A percentile compares a stretch with the other conserved stretches of the same genome.
Evolutionary conservation across 2,329 filamentous ascomycete species (phyloP).

Genomic region (Fusarium protoensiforme): DNA sequence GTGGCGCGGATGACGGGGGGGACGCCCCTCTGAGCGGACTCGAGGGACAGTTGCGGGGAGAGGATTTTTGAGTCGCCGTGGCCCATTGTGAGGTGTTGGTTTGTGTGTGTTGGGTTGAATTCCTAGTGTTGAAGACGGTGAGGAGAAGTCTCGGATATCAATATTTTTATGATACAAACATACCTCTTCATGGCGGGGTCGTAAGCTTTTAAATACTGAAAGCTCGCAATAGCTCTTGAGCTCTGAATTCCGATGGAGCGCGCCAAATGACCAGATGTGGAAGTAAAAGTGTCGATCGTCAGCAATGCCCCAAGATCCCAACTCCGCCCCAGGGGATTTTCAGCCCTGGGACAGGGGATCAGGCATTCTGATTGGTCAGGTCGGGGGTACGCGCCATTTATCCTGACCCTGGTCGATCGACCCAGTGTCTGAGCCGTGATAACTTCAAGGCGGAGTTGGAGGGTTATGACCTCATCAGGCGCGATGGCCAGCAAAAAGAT

Average conservation of each 20-base stretch:
- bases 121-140: not conserved
- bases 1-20: constrained; percentile 1
- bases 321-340: not conserved
- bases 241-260: not conserved
- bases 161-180: not conserved
- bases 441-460: not conserved
- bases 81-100: constrained; percentile 1
- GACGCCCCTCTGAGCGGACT: not conserved
- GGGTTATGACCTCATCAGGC: not conserved
- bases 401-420: not conserved
- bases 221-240: not conserved
- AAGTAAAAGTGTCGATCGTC: not conserved
- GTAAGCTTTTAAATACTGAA: not conserved
- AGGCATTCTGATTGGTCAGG: not conserved
- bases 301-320: not conserved
- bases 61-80: constrained; percentile 3
- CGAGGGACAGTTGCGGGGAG: not conserved
- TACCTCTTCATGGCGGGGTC: not conserved
- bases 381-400: not conserved
- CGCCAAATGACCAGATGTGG: not conserved
- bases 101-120: not conserved
- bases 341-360: not conserved
- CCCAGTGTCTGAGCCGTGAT: not conserved
- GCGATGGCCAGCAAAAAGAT: not conserved
- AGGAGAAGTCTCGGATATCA: not conserved